phyloP scores from a whole-genome alignment of 2,329 filamentous ascomycete species.

The Apiospora koreana region DNA sequence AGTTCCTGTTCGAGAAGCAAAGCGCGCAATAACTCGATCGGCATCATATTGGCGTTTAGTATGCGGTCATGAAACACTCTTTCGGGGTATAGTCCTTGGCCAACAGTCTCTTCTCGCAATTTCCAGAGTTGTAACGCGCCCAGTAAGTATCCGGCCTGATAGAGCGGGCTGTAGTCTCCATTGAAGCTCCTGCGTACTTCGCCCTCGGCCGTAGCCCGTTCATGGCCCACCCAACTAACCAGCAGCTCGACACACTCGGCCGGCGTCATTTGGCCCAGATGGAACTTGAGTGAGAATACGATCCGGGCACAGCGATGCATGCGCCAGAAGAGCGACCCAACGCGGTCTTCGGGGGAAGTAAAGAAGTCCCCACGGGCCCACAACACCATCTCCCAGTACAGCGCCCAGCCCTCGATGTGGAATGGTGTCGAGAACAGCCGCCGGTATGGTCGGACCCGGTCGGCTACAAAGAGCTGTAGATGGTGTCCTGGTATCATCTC shows the following conservation, averaged over 20 bases:
- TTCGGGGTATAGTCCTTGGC: constrained; percentile 39
- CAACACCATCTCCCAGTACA: constrained; percentile 63
- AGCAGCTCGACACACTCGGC: constrained; percentile 58
- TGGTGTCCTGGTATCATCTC: constrained; percentile 62
- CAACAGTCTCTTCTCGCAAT: constrained; percentile 50
- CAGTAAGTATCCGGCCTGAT: constrained; percentile 62
- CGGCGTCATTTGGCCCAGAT: constrained; percentile 54
- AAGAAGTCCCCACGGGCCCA: constrained; percentile 56
- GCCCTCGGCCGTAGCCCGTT: constrained; percentile 59
- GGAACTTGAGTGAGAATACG: constrained; percentile 58
- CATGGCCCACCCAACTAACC: constrained; percentile 58
- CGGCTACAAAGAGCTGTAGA: constrained; percentile 51
- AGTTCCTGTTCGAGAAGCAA: constrained; percentile 45
- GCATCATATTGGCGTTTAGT: constrained; percentile 52
- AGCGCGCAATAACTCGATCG: constrained; percentile 54
- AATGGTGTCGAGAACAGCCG: constrained; percentile 57
- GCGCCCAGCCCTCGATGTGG: constrained; percentile 61
- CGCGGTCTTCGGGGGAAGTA: constrained; percentile 48
- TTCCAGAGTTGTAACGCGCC: constrained; percentile 58
- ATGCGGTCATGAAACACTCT: constrained; percentile 58
- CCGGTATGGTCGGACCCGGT: constrained; percentile 50
- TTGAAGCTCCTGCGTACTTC: constrained; percentile 59
- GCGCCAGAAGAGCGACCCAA: constrained; percentile 63
- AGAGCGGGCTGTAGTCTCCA: constrained; percentile 57
- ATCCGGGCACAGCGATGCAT: constrained; percentile 64